These are phyloP conservation scores for Akanthomyces dipterigenus DNA, from an alignment of 2,329 filamentous ascomycete genomes.

Conservation along the genomic window DNA sequence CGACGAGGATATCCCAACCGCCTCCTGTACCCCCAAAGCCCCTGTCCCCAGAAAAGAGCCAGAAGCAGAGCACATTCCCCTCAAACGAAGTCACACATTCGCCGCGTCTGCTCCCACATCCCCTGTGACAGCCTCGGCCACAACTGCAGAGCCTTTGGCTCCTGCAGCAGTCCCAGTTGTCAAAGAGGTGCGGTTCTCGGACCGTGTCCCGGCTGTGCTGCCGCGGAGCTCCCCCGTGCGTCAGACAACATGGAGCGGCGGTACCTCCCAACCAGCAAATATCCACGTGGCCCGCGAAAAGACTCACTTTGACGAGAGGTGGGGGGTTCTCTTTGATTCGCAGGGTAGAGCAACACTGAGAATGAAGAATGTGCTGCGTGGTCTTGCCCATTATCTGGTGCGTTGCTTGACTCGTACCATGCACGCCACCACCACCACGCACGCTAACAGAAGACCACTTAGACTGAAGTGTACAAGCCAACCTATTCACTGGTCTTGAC, in stretches of 20 bases:
- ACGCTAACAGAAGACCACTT: not conserved
- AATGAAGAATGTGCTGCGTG: conserved; percentile 63
- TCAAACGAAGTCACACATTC: not conserved
- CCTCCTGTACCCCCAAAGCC: not conserved
- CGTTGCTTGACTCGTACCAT: conserved; percentile 23
- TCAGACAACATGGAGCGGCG: not conserved
- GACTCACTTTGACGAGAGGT: conserved; percentile 53
- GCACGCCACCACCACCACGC: not conserved
- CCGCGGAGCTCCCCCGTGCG: not conserved
- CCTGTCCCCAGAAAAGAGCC: not conserved
- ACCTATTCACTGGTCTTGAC: conserved; percentile 55
- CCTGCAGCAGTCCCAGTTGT: not conserved
- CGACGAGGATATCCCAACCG: not conserved
- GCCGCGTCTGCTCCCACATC: conserved; percentile 1
- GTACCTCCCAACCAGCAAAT: not conserved
- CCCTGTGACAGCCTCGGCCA: not conserved
- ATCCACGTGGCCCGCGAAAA: not conserved
- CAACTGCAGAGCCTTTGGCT: not conserved
- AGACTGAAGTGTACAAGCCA: conserved; percentile 28
- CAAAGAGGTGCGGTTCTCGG: conserved; percentile 11
- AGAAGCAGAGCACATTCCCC: not conserved
- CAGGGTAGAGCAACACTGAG: conserved; percentile 60
- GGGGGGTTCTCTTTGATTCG: conserved; percentile 67
- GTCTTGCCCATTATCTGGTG: conserved; percentile 69
- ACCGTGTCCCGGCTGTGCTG: not conserved